Evolutionary conservation across 768 basidiomycete genomes (phyloP).

Genomic region (Suillus variegatus): DNA sequence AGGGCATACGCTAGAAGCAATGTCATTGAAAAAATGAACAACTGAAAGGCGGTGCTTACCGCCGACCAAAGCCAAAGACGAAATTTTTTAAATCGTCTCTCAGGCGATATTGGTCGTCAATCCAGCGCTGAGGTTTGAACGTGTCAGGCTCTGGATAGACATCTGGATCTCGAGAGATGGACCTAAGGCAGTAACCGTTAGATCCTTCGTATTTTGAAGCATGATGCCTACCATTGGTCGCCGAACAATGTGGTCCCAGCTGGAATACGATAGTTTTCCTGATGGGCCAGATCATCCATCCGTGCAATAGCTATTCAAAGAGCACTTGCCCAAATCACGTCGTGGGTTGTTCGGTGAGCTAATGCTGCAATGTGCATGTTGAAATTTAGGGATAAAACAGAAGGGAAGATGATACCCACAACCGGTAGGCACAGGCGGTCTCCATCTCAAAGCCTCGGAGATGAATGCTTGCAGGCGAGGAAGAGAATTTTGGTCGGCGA

Average conservation of each 20-base stretch:
- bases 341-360: background rate
- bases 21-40: background rate
- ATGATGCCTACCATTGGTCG: background rate
- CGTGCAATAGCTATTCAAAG: background rate
- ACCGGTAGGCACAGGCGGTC: background rate
- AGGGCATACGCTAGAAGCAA: background rate
- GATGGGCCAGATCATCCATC: background rate
- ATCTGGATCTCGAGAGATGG: background rate
- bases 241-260: background rate
- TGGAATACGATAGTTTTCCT: background rate
- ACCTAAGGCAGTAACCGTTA: background rate
- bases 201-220: background rate
- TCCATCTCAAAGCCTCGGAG: background rate
- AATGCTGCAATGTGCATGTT: background rate
- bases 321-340: background rate
- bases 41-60: background rate
- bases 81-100: background rate
- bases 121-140: background rate
- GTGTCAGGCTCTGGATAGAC: background rate
- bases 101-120: background rate
- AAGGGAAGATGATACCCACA: background rate
- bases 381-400: background rate
- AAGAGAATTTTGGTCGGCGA: background rate
- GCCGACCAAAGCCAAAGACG: background rate
- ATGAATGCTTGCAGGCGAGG: conserved; percentile 1